A percentile compares a stretch with the other conserved stretches of the same genome.
Conservation (phyloP, 2,329 filamentous ascomycete species). For the Fusarium nematophilum region DNA sequence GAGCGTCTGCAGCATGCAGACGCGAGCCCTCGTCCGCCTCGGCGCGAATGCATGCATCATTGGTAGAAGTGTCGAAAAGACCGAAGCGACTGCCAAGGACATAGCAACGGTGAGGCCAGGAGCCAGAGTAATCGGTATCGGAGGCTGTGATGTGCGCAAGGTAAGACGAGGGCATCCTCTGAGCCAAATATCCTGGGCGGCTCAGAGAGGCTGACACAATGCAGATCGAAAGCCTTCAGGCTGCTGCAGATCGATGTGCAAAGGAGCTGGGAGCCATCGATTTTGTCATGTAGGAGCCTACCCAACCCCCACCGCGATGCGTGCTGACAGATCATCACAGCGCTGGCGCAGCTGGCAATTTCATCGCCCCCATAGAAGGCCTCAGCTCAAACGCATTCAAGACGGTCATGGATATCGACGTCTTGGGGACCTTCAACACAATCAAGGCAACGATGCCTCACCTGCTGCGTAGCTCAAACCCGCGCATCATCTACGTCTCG, state of each 20-base stretch:
- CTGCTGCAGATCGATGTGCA: conserved; percentile 82
- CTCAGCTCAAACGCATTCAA: conserved; percentile 93
- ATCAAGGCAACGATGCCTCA: conserved; percentile 91
- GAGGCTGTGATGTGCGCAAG: conserved; percentile 81
- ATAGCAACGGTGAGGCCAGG: conserved; percentile 83
- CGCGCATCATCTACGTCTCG: conserved; percentile 89
- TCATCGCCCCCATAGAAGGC: conserved; percentile 84
- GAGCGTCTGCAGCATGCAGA: conserved; percentile 93
- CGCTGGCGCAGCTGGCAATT: conserved; percentile 95
- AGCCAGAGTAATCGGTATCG: conserved; percentile 87
- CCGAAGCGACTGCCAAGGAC: conserved; percentile 80
- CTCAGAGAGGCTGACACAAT: not conserved
- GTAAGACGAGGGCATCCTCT: conserved; percentile 49
- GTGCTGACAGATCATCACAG: conserved; percentile 55
- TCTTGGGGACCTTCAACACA: conserved; percentile 93
- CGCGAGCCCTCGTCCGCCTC: conserved; percentile 88
- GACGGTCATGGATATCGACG: conserved; percentile 95
- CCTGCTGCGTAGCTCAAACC: conserved; percentile 78
- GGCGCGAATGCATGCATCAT: conserved; percentile 95
- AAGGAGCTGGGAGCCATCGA: conserved; percentile 89
- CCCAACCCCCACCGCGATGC: not conserved
- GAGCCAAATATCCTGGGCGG: not conserved
- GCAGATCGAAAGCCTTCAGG: conserved; percentile 54
- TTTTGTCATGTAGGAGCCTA: conserved; percentile 80
- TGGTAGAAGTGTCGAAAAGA: conserved; percentile 90